Evolutionary conservation across 257 asterid species (phyloP), one percentile per base, ranked within the genome.

Genomic region (Cynanchum wilfordii): DNA sequence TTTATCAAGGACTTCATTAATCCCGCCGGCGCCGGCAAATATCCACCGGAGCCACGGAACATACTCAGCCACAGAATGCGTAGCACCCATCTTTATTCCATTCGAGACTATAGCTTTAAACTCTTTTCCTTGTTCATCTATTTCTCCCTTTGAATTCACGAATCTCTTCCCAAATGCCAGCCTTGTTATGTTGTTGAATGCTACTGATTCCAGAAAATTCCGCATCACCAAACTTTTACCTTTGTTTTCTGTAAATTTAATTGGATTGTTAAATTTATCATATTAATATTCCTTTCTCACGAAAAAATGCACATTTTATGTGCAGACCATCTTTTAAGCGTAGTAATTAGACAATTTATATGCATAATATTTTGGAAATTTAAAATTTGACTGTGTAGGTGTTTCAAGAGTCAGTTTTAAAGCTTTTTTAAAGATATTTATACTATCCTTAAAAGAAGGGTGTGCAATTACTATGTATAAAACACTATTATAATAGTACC

Each of bases 151-250:
- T 0, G 83, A 69, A 80, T 88, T 83, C 83, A 92, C 80, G 79
- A 89, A 89, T 71, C 92, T 82, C 76, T 92, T 92, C 59, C 98
- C 98, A 70, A 92, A 90, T 20, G 89, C 79, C 71, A 92, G 38
- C 67, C 96, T 80, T 44, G 98, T 92, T 76, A 92, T 92, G 81
- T 92, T 95, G 75, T 88, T 83, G 81, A 90, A 92, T 30, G 98
- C 86, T 75, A 92, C 91, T 78, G 86, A 72, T 11, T 91, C 88
- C 82, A 92, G 64, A 79, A 88, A 83, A 1, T 87, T 82, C 5
- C 98, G 90, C 75, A 90, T 42, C 78, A 83, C 79, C 80, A 92
- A 12, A 59, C 85, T 79, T 79, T 89, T 85, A 20, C 91, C 96
- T 66, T 64, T 62, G 5, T 83, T 84, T 49, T 84, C 96, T 87